Conservation (phyloP, 2,329 filamentous ascomycete genomes). For the Botryotinia globosa region DNA sequence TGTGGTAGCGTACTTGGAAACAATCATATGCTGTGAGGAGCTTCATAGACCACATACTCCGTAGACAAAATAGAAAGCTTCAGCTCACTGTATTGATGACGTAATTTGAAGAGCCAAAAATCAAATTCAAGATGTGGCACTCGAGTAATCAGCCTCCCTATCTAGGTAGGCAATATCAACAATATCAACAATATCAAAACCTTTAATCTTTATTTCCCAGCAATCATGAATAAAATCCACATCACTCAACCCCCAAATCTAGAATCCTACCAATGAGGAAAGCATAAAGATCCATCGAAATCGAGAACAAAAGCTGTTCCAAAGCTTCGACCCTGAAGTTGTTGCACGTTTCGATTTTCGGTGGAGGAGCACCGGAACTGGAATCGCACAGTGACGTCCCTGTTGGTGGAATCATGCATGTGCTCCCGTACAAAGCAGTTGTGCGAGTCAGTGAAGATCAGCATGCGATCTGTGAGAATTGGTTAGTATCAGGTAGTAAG, state of each 20-base stretch:
- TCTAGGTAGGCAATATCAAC: too few species aligned
- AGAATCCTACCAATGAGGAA: background rate
- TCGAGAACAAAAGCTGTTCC: background rate
- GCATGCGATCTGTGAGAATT: background rate
- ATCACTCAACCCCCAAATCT: too few species aligned
- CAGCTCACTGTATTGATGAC: too few species aligned
- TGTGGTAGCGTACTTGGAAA: background rate
- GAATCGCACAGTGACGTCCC: background rate
- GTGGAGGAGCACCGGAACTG: background rate
- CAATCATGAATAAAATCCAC: background rate
- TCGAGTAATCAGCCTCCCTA: too few species aligned
- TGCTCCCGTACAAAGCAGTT: background rate
- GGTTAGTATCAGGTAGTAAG: background rate
- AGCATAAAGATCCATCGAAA: background rate
- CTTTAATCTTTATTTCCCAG: background rate
- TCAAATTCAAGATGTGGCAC: background rate
- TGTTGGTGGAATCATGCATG: background rate
- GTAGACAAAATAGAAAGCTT: too few species aligned
- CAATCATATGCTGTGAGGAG: background rate
- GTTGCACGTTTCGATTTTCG: background rate
- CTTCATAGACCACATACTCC: too few species aligned
- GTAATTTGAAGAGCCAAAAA: too few species aligned
- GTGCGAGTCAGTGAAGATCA: background rate
- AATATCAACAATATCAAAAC: background rate
- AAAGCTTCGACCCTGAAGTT: background rate